Evolutionary conservation across 768 basidiomycete species (phyloP).

Genomic region (Russula griseocarnosa): DNA sequence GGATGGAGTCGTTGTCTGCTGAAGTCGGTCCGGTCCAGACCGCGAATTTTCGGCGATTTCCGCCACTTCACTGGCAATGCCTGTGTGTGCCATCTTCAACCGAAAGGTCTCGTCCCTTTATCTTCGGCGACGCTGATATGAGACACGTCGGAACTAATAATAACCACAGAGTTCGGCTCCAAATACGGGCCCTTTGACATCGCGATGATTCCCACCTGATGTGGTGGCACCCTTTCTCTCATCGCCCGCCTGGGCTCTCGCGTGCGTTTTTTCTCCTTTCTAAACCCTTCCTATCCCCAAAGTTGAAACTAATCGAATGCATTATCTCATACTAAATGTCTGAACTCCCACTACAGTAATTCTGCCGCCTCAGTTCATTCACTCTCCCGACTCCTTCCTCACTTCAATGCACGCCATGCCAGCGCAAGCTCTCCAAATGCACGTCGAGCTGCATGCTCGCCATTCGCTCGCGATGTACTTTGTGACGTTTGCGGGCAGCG

Average conservation of each 20-base stretch:
- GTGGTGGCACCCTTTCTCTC: slow-evolving; percentile 41
- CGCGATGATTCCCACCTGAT: slow-evolving; percentile 45
- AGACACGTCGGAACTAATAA: not conserved
- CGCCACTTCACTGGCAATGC: too few relatives aligned
- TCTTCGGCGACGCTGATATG: not conserved
- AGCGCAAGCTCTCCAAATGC: slow-evolving; percentile 40
- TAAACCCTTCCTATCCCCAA: not conserved
- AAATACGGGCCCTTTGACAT: slow-evolving; percentile 41
- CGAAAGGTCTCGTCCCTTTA: slow-evolving; percentile 29
- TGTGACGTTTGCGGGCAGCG: slow-evolving; percentile 43
- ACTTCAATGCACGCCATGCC: slow-evolving; percentile 41
- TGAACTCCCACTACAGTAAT: not conserved
- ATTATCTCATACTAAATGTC: not conserved
- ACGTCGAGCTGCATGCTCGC: slow-evolving; percentile 29
- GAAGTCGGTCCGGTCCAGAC: too few relatives aligned
- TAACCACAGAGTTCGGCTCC: slow-evolving; percentile 38
- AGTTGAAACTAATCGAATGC: not conserved
- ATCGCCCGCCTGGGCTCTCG: slow-evolving; percentile 38
- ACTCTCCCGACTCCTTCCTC: slow-evolving; percentile 28
- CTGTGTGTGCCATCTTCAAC: slow-evolving; percentile 41
- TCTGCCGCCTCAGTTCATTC: slow-evolving; percentile 33
- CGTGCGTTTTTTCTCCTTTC: slow-evolving; percentile 33
- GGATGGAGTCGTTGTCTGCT: too few relatives aligned
- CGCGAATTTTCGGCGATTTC: too few relatives aligned
- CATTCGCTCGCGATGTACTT: slow-evolving; percentile 44